Evolutionary conservation across 2,329 filamentous ascomycete species (phyloP).

Genomic region (Colletotrichum echinochloae): DNA sequence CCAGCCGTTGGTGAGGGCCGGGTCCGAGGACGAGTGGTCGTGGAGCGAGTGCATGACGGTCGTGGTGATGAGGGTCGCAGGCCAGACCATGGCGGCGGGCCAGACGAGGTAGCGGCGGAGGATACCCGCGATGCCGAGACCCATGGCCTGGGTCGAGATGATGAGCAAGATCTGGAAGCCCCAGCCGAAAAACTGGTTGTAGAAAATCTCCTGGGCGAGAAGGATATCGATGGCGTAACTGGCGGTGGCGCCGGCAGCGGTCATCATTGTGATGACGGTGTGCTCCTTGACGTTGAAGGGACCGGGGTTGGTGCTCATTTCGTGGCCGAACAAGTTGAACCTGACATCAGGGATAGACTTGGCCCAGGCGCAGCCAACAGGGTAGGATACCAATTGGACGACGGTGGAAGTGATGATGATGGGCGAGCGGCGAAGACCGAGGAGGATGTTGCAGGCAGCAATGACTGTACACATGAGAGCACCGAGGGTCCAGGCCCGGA

Average conservation of each 20-base stretch:
- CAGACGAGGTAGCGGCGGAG: conserved; percentile 65
- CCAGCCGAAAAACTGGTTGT: conserved; percentile 60
- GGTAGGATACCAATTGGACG: conserved; percentile 67
- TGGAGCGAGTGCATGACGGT: conserved; percentile 63
- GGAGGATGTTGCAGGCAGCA: conserved; percentile 67
- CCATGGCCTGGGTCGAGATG: conserved; percentile 67
- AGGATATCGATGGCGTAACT: conserved; percentile 57
- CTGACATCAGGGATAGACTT: conserved; percentile 48
- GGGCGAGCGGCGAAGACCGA: conserved; percentile 61
- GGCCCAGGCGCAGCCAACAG: conserved; percentile 53
- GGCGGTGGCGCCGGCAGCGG: conserved; percentile 51
- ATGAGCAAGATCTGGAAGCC: conserved; percentile 67
- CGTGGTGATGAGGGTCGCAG: conserved; percentile 65
- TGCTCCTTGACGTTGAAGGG: conserved; percentile 62
- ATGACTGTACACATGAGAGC: conserved; percentile 68
- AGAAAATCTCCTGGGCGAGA: conserved; percentile 59
- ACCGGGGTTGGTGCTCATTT: conserved; percentile 54
- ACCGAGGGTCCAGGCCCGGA: conserved; percentile 71
- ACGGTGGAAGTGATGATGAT: conserved; percentile 66
- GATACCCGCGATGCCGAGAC: conserved; percentile 68
- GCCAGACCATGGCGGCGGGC: conserved; percentile 70
- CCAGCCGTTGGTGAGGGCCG: conserved; percentile 69
- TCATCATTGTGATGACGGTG: conserved; percentile 62
- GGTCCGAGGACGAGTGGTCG: conserved; percentile 59
- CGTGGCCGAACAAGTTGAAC: conserved; percentile 49